These are phyloP conservation scores for Suillus subluteus DNA, from an alignment of 768 basidiomycete genomes.

Conservation along the genomic window DNA sequence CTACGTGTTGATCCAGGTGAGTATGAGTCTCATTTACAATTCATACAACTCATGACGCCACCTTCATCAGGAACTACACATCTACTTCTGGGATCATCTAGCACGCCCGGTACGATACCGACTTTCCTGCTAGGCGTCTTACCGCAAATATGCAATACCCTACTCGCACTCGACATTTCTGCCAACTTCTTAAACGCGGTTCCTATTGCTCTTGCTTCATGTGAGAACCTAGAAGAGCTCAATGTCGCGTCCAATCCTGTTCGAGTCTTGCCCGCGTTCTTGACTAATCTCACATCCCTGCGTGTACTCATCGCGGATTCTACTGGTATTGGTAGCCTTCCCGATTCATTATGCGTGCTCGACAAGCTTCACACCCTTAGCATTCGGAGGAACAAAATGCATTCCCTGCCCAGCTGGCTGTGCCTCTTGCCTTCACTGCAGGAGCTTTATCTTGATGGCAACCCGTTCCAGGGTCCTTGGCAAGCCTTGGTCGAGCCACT, in stretches of 20 bases:
- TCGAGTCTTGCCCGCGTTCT: constrained; percentile 87
- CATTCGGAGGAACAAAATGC: constrained; percentile 84
- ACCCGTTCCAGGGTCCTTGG: constrained; percentile 96
- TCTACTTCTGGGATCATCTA: constrained; percentile 83
- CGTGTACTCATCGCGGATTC: constrained; percentile 92
- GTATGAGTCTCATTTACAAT: constrained; percentile 23
- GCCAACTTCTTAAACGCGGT: constrained; percentile 84
- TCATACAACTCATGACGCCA: no score
- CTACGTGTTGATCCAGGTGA: constrained; percentile 75
- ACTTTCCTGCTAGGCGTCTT: constrained; percentile 70
- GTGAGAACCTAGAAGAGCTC: constrained; percentile 86
- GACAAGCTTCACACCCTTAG: constrained; percentile 88
- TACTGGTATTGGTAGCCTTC: constrained; percentile 79
- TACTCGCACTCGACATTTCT: constrained; percentile 93
- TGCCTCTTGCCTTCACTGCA: constrained; percentile 85
- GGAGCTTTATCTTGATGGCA: constrained; percentile 89
- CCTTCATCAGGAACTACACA: constrained; percentile 81
- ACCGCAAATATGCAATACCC: constrained; percentile 72
- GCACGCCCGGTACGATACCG: constrained; percentile 77
- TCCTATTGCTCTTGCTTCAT: constrained; percentile 81
- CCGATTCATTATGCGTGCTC: constrained; percentile 72
- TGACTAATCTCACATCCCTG: constrained; percentile 74
- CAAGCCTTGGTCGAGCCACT: constrained; percentile 86
- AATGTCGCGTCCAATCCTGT: constrained; percentile 92
- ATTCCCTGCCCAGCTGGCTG: constrained; percentile 93